Evolutionary conservation across 2,329 filamentous ascomycete genomes (phyloP).

Genomic region (Dactylellina haptotyla): DNA sequence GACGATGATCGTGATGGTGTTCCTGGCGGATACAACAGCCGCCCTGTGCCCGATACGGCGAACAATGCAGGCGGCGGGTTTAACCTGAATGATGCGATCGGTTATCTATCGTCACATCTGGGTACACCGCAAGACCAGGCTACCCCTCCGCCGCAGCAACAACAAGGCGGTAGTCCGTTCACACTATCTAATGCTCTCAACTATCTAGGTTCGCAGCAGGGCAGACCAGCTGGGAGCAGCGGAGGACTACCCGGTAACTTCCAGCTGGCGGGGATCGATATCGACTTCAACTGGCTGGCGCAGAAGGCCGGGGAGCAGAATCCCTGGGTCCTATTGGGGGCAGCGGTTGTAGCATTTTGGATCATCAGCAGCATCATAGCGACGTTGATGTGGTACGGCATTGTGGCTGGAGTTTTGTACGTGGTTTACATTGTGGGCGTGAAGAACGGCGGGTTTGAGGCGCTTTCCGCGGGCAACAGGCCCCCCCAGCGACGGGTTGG

Average conservation of each 20-base stretch:
- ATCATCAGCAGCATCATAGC: constrained; percentile 50
- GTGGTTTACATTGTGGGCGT: constrained; percentile 49
- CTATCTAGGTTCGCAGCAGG: constrained; percentile 27
- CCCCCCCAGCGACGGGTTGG: constrained; percentile 24
- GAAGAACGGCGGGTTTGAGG: constrained; percentile 47
- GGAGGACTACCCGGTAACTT: constrained; percentile 31
- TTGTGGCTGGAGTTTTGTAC: constrained; percentile 42
- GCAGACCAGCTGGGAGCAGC: not conserved
- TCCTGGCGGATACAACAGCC: constrained; percentile 38
- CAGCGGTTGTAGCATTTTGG: constrained; percentile 39
- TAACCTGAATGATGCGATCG: constrained; percentile 37
- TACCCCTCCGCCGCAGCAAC: constrained; percentile 17
- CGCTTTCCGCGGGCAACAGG: constrained; percentile 14
- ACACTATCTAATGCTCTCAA: constrained; percentile 41
- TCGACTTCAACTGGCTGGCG: constrained; percentile 45
- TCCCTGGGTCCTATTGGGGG: constrained; percentile 45
- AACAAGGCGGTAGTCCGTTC: constrained; percentile 32
- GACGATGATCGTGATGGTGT: constrained; percentile 21
- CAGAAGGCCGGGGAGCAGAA: constrained; percentile 48
- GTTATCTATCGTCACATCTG: constrained; percentile 23
- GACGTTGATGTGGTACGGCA: constrained; percentile 46
- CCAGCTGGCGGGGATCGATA: constrained; percentile 44
- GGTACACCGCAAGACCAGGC: not conserved
- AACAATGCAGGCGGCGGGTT: constrained; percentile 18
- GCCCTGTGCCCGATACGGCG: constrained; percentile 45